Conservation (phyloP, 106 monocot species). For the Narthecium ossifragum region DNA sequence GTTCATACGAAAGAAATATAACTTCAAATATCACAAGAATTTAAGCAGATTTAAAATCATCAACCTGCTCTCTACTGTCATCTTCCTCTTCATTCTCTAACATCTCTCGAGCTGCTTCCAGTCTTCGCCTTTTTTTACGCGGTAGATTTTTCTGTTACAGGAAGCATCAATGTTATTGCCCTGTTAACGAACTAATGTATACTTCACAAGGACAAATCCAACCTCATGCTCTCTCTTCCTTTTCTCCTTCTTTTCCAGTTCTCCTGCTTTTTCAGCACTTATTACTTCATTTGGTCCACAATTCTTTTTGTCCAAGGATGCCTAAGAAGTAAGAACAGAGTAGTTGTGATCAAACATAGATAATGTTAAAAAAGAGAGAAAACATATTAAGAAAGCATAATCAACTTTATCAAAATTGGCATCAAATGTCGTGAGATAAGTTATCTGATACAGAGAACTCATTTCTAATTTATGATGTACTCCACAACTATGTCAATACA, state of each 20-base stretch:
- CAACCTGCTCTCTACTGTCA: slow-evolving; percentile 30
- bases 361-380: no score
- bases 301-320: slow-evolving; percentile 35
- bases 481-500: no score
- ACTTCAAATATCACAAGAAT: no score
- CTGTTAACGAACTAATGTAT: no score
- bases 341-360: no score
- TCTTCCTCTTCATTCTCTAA: slow-evolving; percentile 53
- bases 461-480: no score
- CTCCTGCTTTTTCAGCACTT: slow-evolving; percentile 73
- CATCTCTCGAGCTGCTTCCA: slow-evolving; percentile 84
- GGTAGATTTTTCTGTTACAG: slow-evolving; percentile 85
- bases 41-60: neutral
- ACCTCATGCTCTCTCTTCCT: slow-evolving; percentile 81
- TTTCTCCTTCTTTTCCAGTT: slow-evolving; percentile 80
- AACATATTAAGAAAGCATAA: no score
- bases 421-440: no score
- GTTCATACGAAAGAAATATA: no score
- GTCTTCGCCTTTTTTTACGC: slow-evolving; percentile 74
- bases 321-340: slow-evolving; percentile 22
- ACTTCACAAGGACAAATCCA: neutral
- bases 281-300: slow-evolving; percentile 37
- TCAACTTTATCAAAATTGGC: no score
- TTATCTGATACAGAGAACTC: no score
- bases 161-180: no score